Percentiles rank a stretch among this genome's conserved stretches.
Conservation (phyloP, 208 protist species). For the Leptomonas seymouri region DNA sequence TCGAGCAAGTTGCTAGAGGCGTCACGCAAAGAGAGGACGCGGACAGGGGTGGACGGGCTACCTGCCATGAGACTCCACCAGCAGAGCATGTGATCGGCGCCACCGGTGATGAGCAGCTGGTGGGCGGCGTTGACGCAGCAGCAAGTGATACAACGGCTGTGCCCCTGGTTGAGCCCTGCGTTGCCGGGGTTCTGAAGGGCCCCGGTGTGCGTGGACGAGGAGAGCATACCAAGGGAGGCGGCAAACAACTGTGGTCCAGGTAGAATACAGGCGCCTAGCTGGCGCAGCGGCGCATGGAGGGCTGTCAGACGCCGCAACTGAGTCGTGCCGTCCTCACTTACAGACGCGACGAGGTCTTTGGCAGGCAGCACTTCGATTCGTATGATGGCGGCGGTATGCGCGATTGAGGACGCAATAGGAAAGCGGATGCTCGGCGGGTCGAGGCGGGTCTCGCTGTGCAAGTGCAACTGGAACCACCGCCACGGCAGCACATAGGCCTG, state of each 20-base stretch:
- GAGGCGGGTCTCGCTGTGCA: constrained; percentile 41
- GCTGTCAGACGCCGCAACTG: constrained; percentile 60
- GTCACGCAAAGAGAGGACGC: constrained; percentile 60
- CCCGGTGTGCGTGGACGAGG: too few species aligned
- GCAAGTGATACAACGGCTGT: constrained; percentile 74
- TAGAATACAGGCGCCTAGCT: constrained; percentile 45
- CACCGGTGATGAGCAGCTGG: constrained; percentile 69
- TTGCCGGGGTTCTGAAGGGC: not conserved
- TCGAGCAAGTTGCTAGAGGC: constrained; percentile 3
- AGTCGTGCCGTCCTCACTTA: constrained; percentile 75
- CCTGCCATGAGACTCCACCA: constrained; percentile 58
- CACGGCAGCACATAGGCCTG: constrained; percentile 68
- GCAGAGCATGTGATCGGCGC: constrained; percentile 69
- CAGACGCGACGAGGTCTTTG: constrained; percentile 64
- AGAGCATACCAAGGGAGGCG: not conserved
- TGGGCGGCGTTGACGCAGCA: constrained; percentile 50
- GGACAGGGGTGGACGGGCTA: constrained; percentile 32
- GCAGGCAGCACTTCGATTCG: constrained; percentile 51
- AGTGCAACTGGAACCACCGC: constrained; percentile 67
- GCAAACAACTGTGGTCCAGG: not conserved
- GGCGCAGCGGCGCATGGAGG: constrained; percentile 61
- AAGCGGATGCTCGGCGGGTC: constrained; percentile 58
- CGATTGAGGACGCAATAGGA: constrained; percentile 43
- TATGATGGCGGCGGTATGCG: constrained; percentile 62
- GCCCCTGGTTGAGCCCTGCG: constrained; percentile 24